phyloP scores from a whole-genome alignment of 2,329 filamentous ascomycete genomes.

The Hypoxylon sp. region DNA sequence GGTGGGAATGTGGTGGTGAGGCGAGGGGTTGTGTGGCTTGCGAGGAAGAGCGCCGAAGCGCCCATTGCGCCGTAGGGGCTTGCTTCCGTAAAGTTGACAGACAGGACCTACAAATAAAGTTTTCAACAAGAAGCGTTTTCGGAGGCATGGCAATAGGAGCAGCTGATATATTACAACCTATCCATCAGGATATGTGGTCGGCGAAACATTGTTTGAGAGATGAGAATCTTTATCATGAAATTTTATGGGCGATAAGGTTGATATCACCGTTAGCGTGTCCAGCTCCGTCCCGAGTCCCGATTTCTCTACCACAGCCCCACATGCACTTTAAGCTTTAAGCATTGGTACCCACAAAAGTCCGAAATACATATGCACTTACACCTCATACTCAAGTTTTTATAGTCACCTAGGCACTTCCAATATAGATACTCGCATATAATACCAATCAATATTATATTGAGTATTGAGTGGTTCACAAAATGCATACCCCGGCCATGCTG shows the following conservation, averaged over 20 bases:
- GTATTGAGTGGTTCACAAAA: not conserved
- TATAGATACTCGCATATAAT: not conserved
- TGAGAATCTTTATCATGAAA: constrained; percentile 35
- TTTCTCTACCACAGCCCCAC: constrained; percentile 16
- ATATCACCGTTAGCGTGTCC: constrained; percentile 32
- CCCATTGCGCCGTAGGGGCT: constrained; percentile 46
- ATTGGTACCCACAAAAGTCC: constrained; percentile 7
- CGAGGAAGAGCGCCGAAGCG: constrained; percentile 49
- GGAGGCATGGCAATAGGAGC: constrained; percentile 50
- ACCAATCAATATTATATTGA: not conserved
- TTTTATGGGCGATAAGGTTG: constrained; percentile 39
- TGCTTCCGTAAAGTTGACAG: constrained; percentile 48
- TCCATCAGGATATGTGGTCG: constrained; percentile 14
- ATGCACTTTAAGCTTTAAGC: constrained; percentile 18
- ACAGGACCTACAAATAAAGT: constrained; percentile 54
- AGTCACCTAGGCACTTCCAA: not conserved
- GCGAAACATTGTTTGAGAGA: constrained; percentile 22
- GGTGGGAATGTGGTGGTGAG: constrained; percentile 36
- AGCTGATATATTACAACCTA: constrained; percentile 5
- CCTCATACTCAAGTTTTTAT: not conserved
- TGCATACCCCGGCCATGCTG: not conserved
- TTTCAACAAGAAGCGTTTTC: constrained; percentile 48
- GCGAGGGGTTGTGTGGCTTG: constrained; percentile 42
- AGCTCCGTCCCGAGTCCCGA: constrained; percentile 24
- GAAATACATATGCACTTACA: no score